Percentiles rank a stretch among this genome's conserved stretches.
phyloP scores from a whole-genome alignment of 768 basidiomycete species.

The Leccinum longicurvipes region DNA sequence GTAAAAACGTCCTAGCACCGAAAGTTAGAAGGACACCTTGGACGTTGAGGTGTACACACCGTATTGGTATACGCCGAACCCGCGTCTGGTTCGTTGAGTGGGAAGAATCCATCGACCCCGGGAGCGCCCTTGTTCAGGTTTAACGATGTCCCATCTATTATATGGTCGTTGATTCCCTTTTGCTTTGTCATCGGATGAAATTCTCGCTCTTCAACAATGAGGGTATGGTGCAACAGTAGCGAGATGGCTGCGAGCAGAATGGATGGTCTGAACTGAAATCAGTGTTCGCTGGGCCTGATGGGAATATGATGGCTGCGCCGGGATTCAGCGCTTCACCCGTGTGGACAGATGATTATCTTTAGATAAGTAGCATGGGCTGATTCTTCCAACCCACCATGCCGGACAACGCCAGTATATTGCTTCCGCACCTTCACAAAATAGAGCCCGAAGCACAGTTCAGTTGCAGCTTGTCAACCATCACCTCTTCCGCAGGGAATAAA shows the following conservation, averaged over 20 bases:
- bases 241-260: not conserved
- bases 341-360: not conserved
- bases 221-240: not conserved
- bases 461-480: constrained; percentile 43
- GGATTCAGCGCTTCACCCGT: not conserved
- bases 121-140: constrained; percentile 48
- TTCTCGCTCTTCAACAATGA: not conserved
- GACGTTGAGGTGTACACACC: constrained; percentile 9
- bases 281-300: not conserved
- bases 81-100: constrained; percentile 56
- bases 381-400: constrained; percentile 12
- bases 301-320: not conserved
- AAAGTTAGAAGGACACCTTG: not conserved
- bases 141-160: not conserved
- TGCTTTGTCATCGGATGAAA: not conserved
- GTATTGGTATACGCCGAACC: constrained; percentile 38
- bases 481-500: constrained; percentile 51
- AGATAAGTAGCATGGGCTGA: not conserved
- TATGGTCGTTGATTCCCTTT: not conserved
- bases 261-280: not conserved
- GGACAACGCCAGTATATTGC: constrained; percentile 29
- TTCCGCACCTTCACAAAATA: constrained; percentile 43
- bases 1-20: constrained; percentile 33
- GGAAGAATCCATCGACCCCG: constrained; percentile 52
- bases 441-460: constrained; percentile 52